Percentiles rank a stretch among this genome's conserved stretches.
Conservation (phyloP, 176 grass and related monocot species). For the Ampelocalamus luodianensis region DNA sequence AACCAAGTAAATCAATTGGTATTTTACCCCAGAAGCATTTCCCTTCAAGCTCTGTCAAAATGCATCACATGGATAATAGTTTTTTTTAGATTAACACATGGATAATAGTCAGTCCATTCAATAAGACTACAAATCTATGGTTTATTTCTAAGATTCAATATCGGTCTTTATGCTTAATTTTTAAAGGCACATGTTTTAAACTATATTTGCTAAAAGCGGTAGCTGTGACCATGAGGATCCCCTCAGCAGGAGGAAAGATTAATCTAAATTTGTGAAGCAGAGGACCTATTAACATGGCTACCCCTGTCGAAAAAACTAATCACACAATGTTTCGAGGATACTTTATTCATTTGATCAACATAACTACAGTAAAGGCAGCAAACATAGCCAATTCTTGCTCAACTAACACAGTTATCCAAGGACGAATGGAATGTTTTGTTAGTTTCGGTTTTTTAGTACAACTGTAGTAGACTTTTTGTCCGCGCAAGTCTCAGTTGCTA, state of each 20-base stretch:
- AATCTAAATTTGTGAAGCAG: constrained; percentile 16
- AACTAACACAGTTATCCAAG: background rate
- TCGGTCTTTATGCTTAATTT: constrained; percentile 23
- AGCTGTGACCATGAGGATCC: constrained; percentile 17
- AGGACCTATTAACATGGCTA: background rate
- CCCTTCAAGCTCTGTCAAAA: constrained; percentile 78
- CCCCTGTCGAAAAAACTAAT: constrained; percentile 1
- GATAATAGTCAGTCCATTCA: constrained; percentile 2
- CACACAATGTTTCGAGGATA: background rate
- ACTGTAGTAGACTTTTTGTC: background rate
- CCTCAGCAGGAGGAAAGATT: background rate
- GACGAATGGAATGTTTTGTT: background rate
- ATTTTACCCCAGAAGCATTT: constrained; percentile 92
- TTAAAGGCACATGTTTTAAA: constrained; percentile 2
- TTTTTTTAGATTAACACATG: too few relatives aligned
- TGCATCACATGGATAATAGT: constrained; percentile 30
- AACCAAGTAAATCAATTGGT: constrained; percentile 80
- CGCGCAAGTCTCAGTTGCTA: background rate
- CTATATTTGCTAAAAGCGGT: constrained; percentile 1
- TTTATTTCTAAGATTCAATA: constrained; percentile 5
- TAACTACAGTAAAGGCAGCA: background rate
- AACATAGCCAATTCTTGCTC: background rate
- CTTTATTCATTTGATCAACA: background rate
- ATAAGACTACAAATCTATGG: constrained; percentile 37
- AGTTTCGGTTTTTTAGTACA: background rate